phyloP scores from a whole-genome alignment of 1,284 basidiomycete species.

The Fomes fomentarius region DNA sequence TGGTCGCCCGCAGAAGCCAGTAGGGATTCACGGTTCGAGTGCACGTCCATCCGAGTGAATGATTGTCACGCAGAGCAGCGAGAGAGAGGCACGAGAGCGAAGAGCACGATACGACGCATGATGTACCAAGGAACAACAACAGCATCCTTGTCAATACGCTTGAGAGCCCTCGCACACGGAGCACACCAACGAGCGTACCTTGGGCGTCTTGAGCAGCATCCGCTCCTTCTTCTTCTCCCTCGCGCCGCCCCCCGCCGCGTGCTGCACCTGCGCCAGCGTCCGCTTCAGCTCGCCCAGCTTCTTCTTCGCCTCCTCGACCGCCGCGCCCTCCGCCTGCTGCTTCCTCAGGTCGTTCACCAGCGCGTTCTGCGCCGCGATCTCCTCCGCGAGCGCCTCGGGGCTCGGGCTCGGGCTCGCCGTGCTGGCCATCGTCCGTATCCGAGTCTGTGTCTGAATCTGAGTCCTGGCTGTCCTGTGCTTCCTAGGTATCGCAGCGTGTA shows the following conservation, averaged over 20 bases:
- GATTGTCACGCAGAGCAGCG: neutral
- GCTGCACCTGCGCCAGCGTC: constrained; percentile 49
- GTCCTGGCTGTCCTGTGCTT: neutral
- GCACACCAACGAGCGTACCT: constrained; percentile 50
- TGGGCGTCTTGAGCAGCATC: constrained; percentile 80
- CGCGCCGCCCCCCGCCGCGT: constrained; percentile 39
- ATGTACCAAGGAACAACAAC: neutral
- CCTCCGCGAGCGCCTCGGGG: constrained; percentile 27
- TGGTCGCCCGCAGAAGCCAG: neutral
- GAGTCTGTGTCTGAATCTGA: neutral
- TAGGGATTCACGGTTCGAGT: neutral
- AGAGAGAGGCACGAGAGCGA: neutral
- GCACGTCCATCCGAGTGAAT: neutral
- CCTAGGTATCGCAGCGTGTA: neutral
- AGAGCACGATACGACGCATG: neutral
- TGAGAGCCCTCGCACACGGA: constrained; percentile 19
- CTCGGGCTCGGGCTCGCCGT: constrained; percentile 1
- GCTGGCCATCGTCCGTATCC: constrained; percentile 19
- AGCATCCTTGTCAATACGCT: constrained; percentile 27
- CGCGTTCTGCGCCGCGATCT: constrained; percentile 56
- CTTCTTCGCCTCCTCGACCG: constrained; percentile 68
- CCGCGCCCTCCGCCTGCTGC: constrained; percentile 50
- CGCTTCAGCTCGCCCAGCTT: constrained; percentile 73
- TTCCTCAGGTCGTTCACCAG: constrained; percentile 63
- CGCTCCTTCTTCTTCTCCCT: constrained; percentile 44